phyloP scores from a whole-genome alignment of 352 stramenopile species.

The Phytophthora citricola region DNA sequence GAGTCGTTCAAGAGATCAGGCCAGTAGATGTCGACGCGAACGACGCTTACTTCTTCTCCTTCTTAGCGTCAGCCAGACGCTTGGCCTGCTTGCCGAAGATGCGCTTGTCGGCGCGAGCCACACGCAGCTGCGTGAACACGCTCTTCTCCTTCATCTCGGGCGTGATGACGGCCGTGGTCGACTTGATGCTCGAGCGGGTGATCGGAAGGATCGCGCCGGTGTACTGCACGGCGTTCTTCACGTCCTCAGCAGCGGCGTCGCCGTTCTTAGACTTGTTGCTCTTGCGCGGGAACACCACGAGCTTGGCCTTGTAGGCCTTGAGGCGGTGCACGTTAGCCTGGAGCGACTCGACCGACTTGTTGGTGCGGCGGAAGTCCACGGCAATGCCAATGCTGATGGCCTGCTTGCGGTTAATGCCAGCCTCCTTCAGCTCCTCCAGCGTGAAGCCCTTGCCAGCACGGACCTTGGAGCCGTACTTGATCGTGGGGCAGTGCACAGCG shows the following conservation, averaged over 20 bases:
- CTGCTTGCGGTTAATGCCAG: slow-evolving; percentile 95
- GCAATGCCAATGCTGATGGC: slow-evolving; percentile 98
- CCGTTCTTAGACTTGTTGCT: slow-evolving; percentile 96
- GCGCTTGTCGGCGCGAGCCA: slow-evolving; percentile 86
- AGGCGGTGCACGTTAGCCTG: slow-evolving; percentile 98
- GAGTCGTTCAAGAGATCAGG: slow-evolving; percentile 21
- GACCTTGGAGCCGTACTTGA: slow-evolving; percentile 99
- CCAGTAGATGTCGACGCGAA: slow-evolving; percentile 32
- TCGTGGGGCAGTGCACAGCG: slow-evolving; percentile 97
- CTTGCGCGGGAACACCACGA: slow-evolving; percentile 99
- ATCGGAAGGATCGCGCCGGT: slow-evolving; percentile 83
- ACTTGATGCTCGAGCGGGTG: slow-evolving; percentile 77
- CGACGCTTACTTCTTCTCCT: slow-evolving; percentile 80
- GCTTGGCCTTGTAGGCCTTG: slow-evolving; percentile 99
- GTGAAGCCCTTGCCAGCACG: slow-evolving; percentile 98
- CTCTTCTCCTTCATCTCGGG: slow-evolving; percentile 88
- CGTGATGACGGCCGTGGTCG: slow-evolving; percentile 81
- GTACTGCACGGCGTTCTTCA: slow-evolving; percentile 93
- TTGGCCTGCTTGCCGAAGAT: slow-evolving; percentile 91
- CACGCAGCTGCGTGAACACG: slow-evolving; percentile 85
- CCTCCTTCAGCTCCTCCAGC: slow-evolving; percentile 98
- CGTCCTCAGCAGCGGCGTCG: slow-evolving; percentile 92
- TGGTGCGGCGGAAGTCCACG: slow-evolving; percentile 98
- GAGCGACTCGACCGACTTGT: slow-evolving; percentile 97
- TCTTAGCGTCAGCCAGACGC: slow-evolving; percentile 86